phyloP scores from a whole-genome alignment of 345 rosid species.

The Linum usitatissimum region DNA sequence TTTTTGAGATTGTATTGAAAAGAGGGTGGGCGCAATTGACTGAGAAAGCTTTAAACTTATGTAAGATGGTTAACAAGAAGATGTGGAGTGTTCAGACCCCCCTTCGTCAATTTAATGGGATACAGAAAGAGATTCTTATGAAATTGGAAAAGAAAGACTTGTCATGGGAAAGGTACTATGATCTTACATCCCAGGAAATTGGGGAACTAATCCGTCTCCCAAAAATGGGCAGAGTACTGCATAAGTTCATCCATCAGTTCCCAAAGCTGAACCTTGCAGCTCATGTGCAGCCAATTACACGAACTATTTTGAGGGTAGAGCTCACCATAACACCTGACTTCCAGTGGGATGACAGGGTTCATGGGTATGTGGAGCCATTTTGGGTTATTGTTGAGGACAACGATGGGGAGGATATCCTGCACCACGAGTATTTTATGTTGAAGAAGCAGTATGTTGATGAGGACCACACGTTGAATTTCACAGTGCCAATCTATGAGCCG shows the following conservation, averaged over 20 bases:
- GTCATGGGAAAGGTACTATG: constrained; percentile 97
- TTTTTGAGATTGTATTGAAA: constrained; percentile 83
- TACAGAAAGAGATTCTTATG: constrained; percentile 70
- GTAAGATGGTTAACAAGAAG: constrained; percentile 88
- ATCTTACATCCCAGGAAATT: constrained; percentile 77
- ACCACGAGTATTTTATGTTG: constrained; percentile 85
- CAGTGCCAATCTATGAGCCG: constrained; percentile 87
- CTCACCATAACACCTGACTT: constrained; percentile 90
- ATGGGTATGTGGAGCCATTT: constrained; percentile 91
- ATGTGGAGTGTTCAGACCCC: constrained; percentile 99
- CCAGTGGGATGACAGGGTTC: constrained; percentile 89
- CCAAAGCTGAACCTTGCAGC: constrained; percentile 79
- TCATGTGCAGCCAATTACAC: constrained; percentile 86
- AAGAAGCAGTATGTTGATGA: constrained; percentile 81
- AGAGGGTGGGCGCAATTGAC: constrained; percentile 93
- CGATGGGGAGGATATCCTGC: constrained; percentile 84
- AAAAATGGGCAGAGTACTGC: constrained; percentile 83
- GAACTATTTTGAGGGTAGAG: constrained; percentile 71
- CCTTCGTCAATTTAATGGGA: constrained; percentile 75
- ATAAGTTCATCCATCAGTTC: constrained; percentile 81
- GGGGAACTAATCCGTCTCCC: constrained; percentile 82
- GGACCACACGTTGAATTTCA: constrained; percentile 80
- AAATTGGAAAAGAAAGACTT: constrained; percentile 92
- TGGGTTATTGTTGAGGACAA: constrained; percentile 96
- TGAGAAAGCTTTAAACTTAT: constrained; percentile 81